These are phyloP conservation scores for Annulohypoxylon bovei DNA, from an alignment of 495 filamentous ascomycete species.

Conservation along the genomic window DNA sequence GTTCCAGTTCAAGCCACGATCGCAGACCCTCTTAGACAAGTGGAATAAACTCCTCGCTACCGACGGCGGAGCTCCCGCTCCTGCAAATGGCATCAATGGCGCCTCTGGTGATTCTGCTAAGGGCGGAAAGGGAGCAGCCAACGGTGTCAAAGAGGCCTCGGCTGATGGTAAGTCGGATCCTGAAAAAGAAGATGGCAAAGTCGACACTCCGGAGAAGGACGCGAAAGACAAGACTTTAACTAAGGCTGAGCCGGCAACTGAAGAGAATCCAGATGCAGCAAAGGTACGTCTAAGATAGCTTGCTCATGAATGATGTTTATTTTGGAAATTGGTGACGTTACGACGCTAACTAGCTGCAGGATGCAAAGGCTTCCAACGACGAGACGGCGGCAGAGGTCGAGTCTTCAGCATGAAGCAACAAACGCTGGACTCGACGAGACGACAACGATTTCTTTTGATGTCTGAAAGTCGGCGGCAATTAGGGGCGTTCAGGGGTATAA, in stretches of 20 bases:
- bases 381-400: constrained; percentile 30
- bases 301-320: neutral
- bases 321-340: neutral
- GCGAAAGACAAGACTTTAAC: constrained; percentile 40
- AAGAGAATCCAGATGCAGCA: constrained; percentile 47
- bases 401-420: constrained; percentile 32
- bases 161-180: constrained; percentile 60
- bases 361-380: constrained; percentile 13
- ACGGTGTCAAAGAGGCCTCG: constrained; percentile 60
- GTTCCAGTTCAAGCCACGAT: constrained; percentile 83
- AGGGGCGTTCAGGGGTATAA: constrained; percentile 41
- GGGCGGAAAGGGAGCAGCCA: constrained; percentile 63
- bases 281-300: constrained; percentile 42
- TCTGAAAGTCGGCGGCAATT: constrained; percentile 19
- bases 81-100: constrained; percentile 61
- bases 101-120: constrained; percentile 49
- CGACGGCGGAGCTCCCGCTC: constrained; percentile 50
- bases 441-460: constrained; percentile 13
- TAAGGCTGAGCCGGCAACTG: constrained; percentile 39
- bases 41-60: constrained; percentile 83
- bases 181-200: constrained; percentile 55
- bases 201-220: constrained; percentile 47
- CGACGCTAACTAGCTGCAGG: constrained; percentile 26
- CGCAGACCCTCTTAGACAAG: constrained; percentile 74
- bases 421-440: constrained; percentile 10